Evolutionary conservation across 441 rosid species (phyloP), one percentile per base, ranked within the genome.

Genomic region (Aquilaria agallochum): DNA sequence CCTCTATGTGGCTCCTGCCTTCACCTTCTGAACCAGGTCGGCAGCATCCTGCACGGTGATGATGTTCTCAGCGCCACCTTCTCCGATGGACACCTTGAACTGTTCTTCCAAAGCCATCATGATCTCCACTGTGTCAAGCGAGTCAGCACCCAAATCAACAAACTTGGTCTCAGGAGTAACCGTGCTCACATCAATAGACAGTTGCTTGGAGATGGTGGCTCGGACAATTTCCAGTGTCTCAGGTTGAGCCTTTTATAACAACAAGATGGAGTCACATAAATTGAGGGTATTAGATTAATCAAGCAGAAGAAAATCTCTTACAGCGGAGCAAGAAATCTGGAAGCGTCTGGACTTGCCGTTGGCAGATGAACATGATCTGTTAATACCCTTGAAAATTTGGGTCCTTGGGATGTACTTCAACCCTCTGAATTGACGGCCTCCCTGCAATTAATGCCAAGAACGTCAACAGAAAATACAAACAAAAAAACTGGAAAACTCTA

Each of bases 61-160:
- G 32, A 80, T 78, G 71, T 81, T 79, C 69, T 86, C 83, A 0
- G 87, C 92, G 31, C 89, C 89, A 2, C 70, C 74, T 76, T 81
- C 89, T 53, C 92, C 87, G 4, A 86, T 55, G 14, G 87, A 79
- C 64, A 83, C 87, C 2, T 60, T 79, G 9, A 83, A 83, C 62
- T 81, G 84, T 71, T 86, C 92, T 74, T 81, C 87, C 77, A 86
- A 71, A 5, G 92, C 87, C 92, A 86, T 81, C 87, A 81, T 76
- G 55, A 83, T 81, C 60, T 86, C 87, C 51, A 81, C 87, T 63
- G 82, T 86, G 80, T 86, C 88, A 20, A 86, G 92, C 44, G 92
- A 86, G 69, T 86, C 92, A 53, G 89, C 92, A 62, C 92, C 92
- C 80, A 86, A 55, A 65, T 83, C 89, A n/a, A 79, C 76, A 50